Base-by-base conservation (phyloP, 2,329 filamentous ascomycete genomes). In the Ophiostoma sp. region DNA sequence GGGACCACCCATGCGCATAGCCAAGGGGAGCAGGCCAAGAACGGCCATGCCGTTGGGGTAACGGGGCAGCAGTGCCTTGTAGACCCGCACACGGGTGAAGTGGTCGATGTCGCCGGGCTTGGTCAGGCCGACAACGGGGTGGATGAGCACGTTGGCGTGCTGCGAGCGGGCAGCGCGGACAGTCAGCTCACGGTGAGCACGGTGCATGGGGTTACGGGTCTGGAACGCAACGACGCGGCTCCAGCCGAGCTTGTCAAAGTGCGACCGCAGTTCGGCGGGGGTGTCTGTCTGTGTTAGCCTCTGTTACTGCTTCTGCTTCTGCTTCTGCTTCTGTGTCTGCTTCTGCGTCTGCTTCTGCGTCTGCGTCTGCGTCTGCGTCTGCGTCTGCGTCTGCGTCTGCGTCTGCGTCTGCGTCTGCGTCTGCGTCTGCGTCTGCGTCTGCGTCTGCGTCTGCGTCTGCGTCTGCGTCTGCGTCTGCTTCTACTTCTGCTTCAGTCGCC, bases 241-340 rank as follows among this genome's bases (percentile, higher is more conserved):
- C 95, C 95, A 99, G 81, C 95, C 95, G 75, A 99, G 92, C 87
- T 99, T 99, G 85, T 98, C 95, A 78, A 99, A 99, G 85, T 98
- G 94, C 73, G 92, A 84, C 75, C 95, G 92, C 75, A 99, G 86
- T 83, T 99, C 95, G 65, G 95, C 89, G 72, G 95, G 95, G 11
- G 95, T 96, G 82, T 94, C 49, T 55, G n/a, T 47, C n/a, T 9
- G 2, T 12, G n/a, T 62, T 40, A 62, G 58, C n/a, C 27, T 58
- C 16, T n/a, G 14, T 12, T 18, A 36, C 55, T 11, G 47, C 16
- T 14, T 16, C 12, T 47, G 12, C 45, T 16, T 47, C 9, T 14
- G 27, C 27, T 1, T 27, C 27, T 27, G 27, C 27, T 27, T 27
- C 27, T 27, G 2, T 2, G 1, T 27, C 27, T 27, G 27, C 27